Evolutionary conservation across 1,284 basidiomycete genomes (phyloP), one percentile per base, ranked within the genome.

Genomic region (Cryptococcus sp.): DNA sequence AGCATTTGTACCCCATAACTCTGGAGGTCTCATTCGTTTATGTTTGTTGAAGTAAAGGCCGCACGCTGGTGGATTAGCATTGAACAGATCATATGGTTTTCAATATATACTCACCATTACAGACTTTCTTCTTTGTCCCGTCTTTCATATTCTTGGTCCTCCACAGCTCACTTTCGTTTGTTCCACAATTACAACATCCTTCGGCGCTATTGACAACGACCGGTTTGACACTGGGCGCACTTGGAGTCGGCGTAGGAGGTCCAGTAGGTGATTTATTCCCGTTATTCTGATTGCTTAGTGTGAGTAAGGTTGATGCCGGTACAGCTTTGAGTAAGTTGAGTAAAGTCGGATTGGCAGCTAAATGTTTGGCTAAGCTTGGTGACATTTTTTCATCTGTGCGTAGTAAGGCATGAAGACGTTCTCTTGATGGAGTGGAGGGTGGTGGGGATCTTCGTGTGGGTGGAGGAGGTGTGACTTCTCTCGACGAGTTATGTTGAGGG

Each of bases 21-120:
- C 73, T 15, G 61, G 60, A 11, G 74, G 74, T 14, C 74, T 66
- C 73, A 74, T 74, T 4, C 57, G 59, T 52, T 73, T 73, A 51
- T 73, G 62, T 48, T 72, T 63, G 58, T 76, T 76, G 52, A 70
- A 76, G 60, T 76, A 74, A 5, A 70, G 37, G 0, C 73, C 74
- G 42, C 74, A 76, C 10, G 67, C 71, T 74, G 44, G 44, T 46
- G 44, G 2, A 55, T 8, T 5, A 50, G 53, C 44, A 58, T 1
- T 23, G 23, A 23, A 23, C 23, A 23, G 2, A 23, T 23, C 2
- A 23, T 23, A 23, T 23, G 2, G 23, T 23, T n/a, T n/a, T n/a
- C n/a, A n/a, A 8, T 23, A 37, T 13, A 6, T 4, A 64, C 72
- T 60, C 52, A 74, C 72, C 68, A 54, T 76, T 69, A 55, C 74